Base-by-base conservation (phyloP, 2,329 filamentous ascomycete species). In the Fusarium tjaetaba region DNA sequence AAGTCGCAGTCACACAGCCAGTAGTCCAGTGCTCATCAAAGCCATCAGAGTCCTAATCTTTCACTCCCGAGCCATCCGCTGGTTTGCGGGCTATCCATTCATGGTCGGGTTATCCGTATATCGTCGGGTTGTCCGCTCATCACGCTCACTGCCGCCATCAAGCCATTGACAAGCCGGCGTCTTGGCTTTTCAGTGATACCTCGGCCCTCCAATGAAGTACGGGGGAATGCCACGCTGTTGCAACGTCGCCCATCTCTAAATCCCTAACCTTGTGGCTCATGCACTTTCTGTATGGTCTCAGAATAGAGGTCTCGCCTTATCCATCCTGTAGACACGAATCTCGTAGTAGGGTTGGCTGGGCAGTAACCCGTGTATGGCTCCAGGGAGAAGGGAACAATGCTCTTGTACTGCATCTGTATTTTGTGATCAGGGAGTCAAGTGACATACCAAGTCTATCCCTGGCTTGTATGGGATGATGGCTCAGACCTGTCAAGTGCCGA, bases 291-390 rank as follows among this genome's bases (percentile, higher is more conserved):
- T 13, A 1, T n/a, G 22, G 10, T 18, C 22, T 30, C 20, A 49
- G 10, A 7, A 10, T 49, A 9, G 38, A 22, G 51, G 10, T 41
- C 20, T 22, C 11, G 22, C 22, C 13, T 11, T 38, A n/a, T 20
- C 11, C 48, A 11, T 13, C 18, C 22, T 3, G 7, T 2, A 3
- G 8, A 4, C 36, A 20, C 26, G 2, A 4, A 24, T 34, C 2
- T 5, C 2, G 7, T 10, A 14, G 11, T 24, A 5, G 15, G 14
- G 1, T 4, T 22, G n/a, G 6, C 10, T 5, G 14, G 11, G 2
- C 13, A 20, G 11, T 26, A 4, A 4, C 26, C 14, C 7, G 32
- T 20, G 11, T 11, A 42, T 28, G 22, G 2, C 22, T 10, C 8
- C 6, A 7, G 11, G 4, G n/a, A 16, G 8, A 39, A 28, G 28